Base-by-base conservation (phyloP, 2,329 filamentous ascomycete genomes). In the Epicoccum sorghinum region DNA sequence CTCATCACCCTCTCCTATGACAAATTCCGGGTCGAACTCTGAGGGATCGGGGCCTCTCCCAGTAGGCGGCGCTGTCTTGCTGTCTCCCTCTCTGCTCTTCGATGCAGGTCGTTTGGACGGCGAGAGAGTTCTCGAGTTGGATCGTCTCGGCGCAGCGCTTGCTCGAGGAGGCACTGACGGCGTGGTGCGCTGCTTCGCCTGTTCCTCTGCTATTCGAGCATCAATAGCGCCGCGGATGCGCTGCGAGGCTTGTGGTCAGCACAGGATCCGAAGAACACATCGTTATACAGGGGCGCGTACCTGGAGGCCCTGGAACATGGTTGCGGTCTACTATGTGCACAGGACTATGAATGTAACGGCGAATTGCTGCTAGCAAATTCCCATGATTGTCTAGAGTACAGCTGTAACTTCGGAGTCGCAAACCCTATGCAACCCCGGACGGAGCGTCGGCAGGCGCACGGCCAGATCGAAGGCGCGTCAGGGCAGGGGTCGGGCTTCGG, bases 201-300 rank as follows among this genome's bases (percentile, higher is more conserved):
- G 91, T 78, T 97, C 93, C 78, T 96, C 91, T 68, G 91, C 90
- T 68, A 97, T 95, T 68, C 89, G 89, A 67, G 87, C 87, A 73
- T 96, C 90, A 73, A 96, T 91, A 55, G 89, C 89, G 68, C 89
- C 90, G 78, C 91, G 90, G 66, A 96, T 81, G 80, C 90, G 86
- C 89, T 95, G 55, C 52, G 41, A 18, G 36, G 38, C 47, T 30
- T 43, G 44, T 40, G 39, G 63, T 72, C 46, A 72, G 69, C 63
- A 14, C 33, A 36, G 40, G 9, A 45, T 33, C 32, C 10, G 38
- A 38, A 33, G 37, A 39, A 13, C 14, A 29, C 37, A 42, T 68
- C 70, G 74, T 71, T 55, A 53, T 67, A 8, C 18, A 18, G 10
- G 3, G 27, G 29, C 9, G 14, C 18, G 9, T 67, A 71, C 70